These are phyloP conservation scores for Gentiana macrophylla DNA, from an alignment of 257 asterid genomes.

Conservation along the genomic window DNA sequence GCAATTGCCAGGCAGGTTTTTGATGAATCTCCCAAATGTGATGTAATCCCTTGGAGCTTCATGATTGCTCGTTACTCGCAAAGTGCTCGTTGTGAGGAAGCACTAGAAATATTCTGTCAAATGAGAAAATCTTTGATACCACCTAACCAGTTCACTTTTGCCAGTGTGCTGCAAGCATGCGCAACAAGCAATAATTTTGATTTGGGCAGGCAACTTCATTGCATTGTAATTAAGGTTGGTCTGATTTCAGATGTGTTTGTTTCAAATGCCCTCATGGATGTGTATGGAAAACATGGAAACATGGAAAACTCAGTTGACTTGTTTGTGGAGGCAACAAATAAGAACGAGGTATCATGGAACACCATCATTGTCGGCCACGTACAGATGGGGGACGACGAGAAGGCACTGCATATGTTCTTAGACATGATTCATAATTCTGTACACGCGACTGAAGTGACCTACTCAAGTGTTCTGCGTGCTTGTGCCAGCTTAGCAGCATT, in stretches of 20 bases:
- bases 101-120: constrained; percentile 46
- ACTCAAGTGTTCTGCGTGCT: constrained; percentile 74
- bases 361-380: constrained; percentile 75
- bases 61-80: constrained; percentile 91
- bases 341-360: constrained; percentile 86
- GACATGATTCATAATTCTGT: constrained; percentile 48
- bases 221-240: constrained; percentile 50
- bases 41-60: constrained; percentile 93
- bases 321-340: constrained; percentile 39
- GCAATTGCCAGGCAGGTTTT: constrained; percentile 60
- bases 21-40: constrained; percentile 66
- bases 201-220: constrained; percentile 68
- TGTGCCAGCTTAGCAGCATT: constrained; percentile 74
- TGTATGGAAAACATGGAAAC: constrained; percentile 75
- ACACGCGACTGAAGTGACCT: constrained; percentile 70
- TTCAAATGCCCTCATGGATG: constrained; percentile 83
- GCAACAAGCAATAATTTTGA: constrained; percentile 42
- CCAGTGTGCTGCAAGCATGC: constrained; percentile 90
- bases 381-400: constrained; percentile 64
- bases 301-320: constrained; percentile 47
- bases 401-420: constrained; percentile 47
- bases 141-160: constrained; percentile 82
- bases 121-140: constrained; percentile 48
- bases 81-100: constrained; percentile 53
- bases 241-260: constrained; percentile 56